Percentiles rank a stretch among this genome's conserved stretches.
phyloP scores from a whole-genome alignment of 371 early-diverging fungal species.

The Mortierella sp. region DNA sequence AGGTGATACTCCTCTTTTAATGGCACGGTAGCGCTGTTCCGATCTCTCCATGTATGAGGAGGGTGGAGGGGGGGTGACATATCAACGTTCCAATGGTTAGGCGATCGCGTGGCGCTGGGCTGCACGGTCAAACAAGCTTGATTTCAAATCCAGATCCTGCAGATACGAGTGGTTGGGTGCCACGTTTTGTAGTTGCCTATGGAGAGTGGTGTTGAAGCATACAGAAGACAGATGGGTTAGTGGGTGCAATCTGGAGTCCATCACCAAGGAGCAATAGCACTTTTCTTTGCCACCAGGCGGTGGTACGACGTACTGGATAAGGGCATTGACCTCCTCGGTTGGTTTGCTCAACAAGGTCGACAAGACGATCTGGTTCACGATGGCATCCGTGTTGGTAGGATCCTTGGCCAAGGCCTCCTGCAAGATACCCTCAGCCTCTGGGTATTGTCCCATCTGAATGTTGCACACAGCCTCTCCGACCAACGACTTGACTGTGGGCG shows the following conservation, averaged over 20 bases:
- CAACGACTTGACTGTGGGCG: slow-evolving; percentile 81
- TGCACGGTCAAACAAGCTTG: slow-evolving; percentile 82
- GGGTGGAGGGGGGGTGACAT: too few species aligned
- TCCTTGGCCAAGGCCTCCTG: slow-evolving; percentile 85
- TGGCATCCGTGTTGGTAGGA: slow-evolving; percentile 82
- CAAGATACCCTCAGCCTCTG: slow-evolving; percentile 87
- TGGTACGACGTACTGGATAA: slow-evolving; percentile 68
- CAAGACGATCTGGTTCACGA: slow-evolving; percentile 87
- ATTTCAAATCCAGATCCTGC: slow-evolving; percentile 80
- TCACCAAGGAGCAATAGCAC: background rate
- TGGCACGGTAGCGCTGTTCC: too few species aligned
- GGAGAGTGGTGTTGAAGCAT: background rate
- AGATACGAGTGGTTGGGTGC: slow-evolving; percentile 86
- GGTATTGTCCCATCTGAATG: slow-evolving; percentile 83
- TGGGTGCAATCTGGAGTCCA: background rate
- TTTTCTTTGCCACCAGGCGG: too few species aligned
- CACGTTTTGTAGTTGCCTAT: slow-evolving; percentile 81
- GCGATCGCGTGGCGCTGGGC: slow-evolving; percentile 49
- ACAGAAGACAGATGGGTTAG: background rate
- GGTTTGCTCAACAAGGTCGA: slow-evolving; percentile 77
- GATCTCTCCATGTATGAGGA: too few species aligned
- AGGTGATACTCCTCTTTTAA: too few species aligned
- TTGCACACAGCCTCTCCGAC: slow-evolving; percentile 88
- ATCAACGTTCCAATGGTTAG: too few species aligned
- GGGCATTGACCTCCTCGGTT: slow-evolving; percentile 69